A percentile compares a stretch with the other conserved stretches of the same genome.
phyloP scores from a whole-genome alignment of 805 yeast species.

The Candida parachauliodes region DNA sequence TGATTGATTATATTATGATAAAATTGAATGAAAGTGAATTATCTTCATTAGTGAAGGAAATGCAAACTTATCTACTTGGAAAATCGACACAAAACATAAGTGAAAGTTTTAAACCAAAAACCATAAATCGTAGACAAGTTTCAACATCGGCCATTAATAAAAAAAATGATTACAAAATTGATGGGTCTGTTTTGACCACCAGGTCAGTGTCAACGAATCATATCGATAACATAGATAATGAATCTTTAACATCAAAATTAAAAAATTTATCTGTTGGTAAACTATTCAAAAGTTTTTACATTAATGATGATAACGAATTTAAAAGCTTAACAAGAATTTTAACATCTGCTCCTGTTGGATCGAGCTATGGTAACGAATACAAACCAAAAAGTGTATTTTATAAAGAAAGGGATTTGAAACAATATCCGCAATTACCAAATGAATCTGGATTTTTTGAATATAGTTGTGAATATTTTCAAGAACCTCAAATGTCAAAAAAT shows the following conservation, averaged over 20 bases:
- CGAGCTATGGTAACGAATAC: conserved; percentile 41
- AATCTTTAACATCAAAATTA: conserved; percentile 30
- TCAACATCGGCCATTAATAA: conserved; percentile 19
- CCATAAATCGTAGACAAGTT: conserved; percentile 18
- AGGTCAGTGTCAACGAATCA: conserved; percentile 27
- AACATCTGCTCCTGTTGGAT: conserved; percentile 32
- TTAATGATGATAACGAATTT: conserved; percentile 38
- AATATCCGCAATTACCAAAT: conserved; percentile 47
- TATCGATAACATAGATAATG: conserved; percentile 14
- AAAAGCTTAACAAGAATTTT: conserved; percentile 35
- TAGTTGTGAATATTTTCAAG: conserved; percentile 89
- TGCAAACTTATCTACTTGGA: conserved; percentile 61
- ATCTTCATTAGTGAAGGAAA: conserved; percentile 58
- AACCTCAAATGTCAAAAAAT: conserved; percentile 84
- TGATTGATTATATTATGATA: conserved; percentile 69
- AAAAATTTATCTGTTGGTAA: conserved; percentile 32
- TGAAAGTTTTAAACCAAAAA: conserved; percentile 34
- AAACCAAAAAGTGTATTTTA: conserved; percentile 60
- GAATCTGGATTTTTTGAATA: conserved; percentile 67
- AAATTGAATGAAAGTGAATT: conserved; percentile 64
- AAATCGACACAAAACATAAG: conserved; percentile 40
- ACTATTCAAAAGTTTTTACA: conserved; percentile 34
- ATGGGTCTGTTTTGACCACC: conserved; percentile 24
- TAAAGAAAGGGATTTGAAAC: conserved; percentile 29
- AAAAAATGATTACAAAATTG: conserved; percentile 24